phyloP scores from a whole-genome alignment of 176 grass and related monocot genomes.

The Aegilops speltoides region DNA sequence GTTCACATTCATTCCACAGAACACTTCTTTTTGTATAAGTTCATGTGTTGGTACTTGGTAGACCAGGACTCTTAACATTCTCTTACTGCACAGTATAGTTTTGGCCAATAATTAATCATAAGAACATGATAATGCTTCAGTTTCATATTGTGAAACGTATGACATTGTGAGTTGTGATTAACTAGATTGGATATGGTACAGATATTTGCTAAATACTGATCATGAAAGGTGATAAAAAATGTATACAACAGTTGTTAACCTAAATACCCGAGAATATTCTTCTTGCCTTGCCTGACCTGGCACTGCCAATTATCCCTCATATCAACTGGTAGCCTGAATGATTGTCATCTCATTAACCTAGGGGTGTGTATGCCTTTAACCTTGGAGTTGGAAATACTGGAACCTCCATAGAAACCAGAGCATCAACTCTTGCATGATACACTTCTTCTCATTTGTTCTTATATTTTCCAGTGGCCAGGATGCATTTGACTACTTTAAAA shows the following conservation, averaged over 20 bases:
- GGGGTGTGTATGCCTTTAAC: neutral
- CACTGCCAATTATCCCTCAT: neutral
- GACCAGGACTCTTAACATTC: neutral
- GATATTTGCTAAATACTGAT: conserved; percentile 2
- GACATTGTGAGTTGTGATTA: neutral
- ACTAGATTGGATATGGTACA: neutral
- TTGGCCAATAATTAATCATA: neutral
- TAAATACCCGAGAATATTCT: neutral
- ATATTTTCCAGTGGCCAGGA: conserved; percentile 67
- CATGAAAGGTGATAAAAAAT: neutral
- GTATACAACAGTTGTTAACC: neutral
- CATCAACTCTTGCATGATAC: neutral
- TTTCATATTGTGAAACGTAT: conserved; percentile 10
- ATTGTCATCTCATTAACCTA: neutral
- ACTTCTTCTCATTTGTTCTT: conserved; percentile 9
- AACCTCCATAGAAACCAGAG: neutral
- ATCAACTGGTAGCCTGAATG: neutral
- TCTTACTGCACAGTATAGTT: neutral
- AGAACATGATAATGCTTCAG: neutral
- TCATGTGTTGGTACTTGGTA: conserved; percentile 14
- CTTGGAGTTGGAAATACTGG: neutral
- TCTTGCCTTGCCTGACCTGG: neutral
- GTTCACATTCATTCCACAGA: conserved; percentile 38
- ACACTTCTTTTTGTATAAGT: neutral
- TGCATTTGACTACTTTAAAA: conserved; percentile 86